phyloP scores from a whole-genome alignment of 108 stramenopile species.

The Skeletonema tropicum region DNA sequence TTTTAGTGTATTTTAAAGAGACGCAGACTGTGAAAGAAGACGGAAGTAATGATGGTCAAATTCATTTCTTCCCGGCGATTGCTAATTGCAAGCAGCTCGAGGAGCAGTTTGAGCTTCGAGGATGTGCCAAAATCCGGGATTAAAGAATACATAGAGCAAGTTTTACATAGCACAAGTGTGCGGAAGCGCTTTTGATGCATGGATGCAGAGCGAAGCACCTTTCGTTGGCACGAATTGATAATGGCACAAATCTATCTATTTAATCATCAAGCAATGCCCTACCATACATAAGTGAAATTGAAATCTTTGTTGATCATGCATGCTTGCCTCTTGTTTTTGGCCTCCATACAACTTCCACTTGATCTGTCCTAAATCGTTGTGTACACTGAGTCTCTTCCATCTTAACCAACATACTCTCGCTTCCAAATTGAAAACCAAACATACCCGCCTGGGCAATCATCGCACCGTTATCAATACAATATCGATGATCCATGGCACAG shows the following conservation, averaged over 20 bases:
- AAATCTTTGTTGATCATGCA: slow-evolving; percentile 13
- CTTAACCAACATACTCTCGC: slow-evolving; percentile 53
- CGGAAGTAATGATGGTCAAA: slow-evolving; percentile 57
- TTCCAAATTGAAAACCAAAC: slow-evolving; percentile 93
- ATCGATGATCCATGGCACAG: slow-evolving; percentile 98
- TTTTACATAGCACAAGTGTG: no score
- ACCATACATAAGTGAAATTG: neutral
- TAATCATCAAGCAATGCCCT: no score
- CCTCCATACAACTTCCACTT: slow-evolving; percentile 88
- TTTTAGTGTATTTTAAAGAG: slow-evolving; percentile 87
- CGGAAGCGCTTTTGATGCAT: neutral
- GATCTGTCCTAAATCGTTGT: slow-evolving; percentile 96
- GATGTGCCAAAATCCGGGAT: slow-evolving; percentile 47
- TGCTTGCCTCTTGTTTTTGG: slow-evolving; percentile 56
- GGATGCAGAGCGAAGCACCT: neutral
- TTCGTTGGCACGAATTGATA: neutral
- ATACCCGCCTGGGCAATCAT: slow-evolving; percentile 99
- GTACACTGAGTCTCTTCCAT: slow-evolving; percentile 91
- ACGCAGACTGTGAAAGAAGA: slow-evolving; percentile 68
- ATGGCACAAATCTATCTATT: neutral
- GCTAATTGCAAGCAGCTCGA: slow-evolving; percentile 63
- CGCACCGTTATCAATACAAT: slow-evolving; percentile 99
- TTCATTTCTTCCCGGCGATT: slow-evolving; percentile 80
- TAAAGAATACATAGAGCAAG: neutral
- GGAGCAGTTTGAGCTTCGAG: slow-evolving; percentile 61